phyloP scores from a whole-genome alignment of 805 yeast genomes.

The Clavispora vitiphila region DNA sequence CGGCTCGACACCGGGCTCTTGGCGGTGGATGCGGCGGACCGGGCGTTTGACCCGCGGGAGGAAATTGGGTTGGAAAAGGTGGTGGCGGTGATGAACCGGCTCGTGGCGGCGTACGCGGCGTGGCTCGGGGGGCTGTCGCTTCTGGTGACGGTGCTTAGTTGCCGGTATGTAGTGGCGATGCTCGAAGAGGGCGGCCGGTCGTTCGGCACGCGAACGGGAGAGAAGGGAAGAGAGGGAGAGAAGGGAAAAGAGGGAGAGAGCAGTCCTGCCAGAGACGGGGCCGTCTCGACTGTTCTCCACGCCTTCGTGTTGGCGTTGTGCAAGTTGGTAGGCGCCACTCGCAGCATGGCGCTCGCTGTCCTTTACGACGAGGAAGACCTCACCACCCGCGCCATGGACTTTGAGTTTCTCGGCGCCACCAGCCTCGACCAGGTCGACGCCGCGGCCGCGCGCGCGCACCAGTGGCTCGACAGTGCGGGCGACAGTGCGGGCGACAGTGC shows the following conservation, averaged over 20 bases:
- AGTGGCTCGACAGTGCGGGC: constrained; percentile 30
- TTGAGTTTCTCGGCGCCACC: constrained; percentile 27
- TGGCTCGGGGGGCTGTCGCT: constrained; percentile 78
- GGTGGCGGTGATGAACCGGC: constrained; percentile 47
- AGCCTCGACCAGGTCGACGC: too few relatives aligned
- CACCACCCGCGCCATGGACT: constrained; percentile 57
- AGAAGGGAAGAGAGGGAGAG: not conserved
- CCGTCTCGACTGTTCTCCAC: constrained; percentile 47
- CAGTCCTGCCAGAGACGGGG: not conserved
- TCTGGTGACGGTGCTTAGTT: constrained; percentile 73
- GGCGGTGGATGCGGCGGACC: constrained; percentile 39
- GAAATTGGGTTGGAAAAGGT: constrained; percentile 38
- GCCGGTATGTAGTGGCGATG: constrained; percentile 64
- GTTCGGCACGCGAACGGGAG: not conserved
- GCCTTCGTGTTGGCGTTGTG: constrained; percentile 49
- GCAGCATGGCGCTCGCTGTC: constrained; percentile 51
- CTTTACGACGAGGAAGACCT: constrained; percentile 74
- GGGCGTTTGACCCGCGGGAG: constrained; percentile 39
- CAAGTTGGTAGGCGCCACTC: constrained; percentile 46
- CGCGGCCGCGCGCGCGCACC: constrained; percentile 30
- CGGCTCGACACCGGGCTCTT: constrained; percentile 76
- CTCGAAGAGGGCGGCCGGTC: constrained; percentile 18
- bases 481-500: too few relatives aligned
- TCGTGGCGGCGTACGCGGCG: constrained; percentile 51
- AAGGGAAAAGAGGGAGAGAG: not conserved